phyloP scores from a whole-genome alignment of 768 basidiomycete genomes.

The Hortiboletus campestris region DNA sequence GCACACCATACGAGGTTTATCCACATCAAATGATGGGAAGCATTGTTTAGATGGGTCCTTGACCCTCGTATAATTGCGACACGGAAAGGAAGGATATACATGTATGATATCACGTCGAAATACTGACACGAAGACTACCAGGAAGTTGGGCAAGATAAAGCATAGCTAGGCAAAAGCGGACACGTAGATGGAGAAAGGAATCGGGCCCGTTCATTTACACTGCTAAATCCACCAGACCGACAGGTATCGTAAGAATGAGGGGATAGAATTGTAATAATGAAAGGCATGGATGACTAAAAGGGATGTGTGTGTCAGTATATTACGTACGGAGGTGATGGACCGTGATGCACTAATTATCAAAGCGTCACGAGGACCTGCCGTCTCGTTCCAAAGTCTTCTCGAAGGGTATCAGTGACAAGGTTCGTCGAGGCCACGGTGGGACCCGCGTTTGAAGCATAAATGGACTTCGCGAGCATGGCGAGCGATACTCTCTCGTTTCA shows the following conservation, averaged over 20 bases:
- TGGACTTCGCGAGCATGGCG: constrained; percentile 20
- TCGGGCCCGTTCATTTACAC: neutral
- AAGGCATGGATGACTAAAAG: neutral
- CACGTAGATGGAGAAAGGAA: neutral
- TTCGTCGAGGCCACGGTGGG: neutral
- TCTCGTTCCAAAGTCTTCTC: neutral
- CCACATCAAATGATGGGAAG: neutral
- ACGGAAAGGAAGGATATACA: neutral
- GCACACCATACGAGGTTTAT: neutral
- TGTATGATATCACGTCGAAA: neutral
- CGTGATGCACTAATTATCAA: neutral
- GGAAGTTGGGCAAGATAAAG: neutral
- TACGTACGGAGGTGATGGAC: neutral
- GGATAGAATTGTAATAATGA: neutral
- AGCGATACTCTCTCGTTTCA: constrained; percentile 5
- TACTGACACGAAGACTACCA: neutral
- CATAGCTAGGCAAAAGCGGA: neutral
- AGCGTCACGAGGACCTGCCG: neutral
- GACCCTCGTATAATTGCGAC: neutral
- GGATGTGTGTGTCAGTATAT: neutral
- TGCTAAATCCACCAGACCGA: neutral
- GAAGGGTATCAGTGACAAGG: neutral
- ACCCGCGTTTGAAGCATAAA: constrained; percentile 9
- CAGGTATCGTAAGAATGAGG: constrained; percentile 2
- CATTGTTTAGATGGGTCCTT: neutral